Evolutionary conservation across 2,329 filamentous ascomycete genomes (phyloP).

Genomic region (Neobulgaria alba): DNA sequence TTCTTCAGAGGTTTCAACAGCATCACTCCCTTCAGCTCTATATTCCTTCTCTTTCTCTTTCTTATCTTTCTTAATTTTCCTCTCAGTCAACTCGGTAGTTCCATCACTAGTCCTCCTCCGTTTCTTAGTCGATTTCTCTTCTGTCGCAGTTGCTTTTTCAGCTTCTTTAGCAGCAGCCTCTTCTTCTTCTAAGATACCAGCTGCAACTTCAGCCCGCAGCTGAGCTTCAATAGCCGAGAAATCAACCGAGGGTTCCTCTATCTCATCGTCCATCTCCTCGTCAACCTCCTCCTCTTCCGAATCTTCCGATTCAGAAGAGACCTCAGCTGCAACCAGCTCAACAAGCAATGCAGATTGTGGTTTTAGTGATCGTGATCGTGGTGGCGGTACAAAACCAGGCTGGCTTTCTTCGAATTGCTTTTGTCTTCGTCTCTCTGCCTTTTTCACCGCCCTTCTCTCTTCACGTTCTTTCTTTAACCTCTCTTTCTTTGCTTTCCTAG

Average conservation of each 20-base stretch:
- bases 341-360: no score
- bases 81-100: conserved; percentile 7
- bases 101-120: conserved; percentile 12
- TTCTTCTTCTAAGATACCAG: conserved; percentile 11
- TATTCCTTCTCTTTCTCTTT: conserved; percentile 9
- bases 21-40: conserved; percentile 2
- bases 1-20: neutral
- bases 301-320: no score
- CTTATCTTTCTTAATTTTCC: conserved; percentile 12
- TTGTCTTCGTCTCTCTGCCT: neutral
- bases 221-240: conserved; percentile 16
- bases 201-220: conserved; percentile 19
- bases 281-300: no score
- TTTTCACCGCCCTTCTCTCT: neutral
- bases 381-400: no score
- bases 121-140: conserved; percentile 10
- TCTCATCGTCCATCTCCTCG: no score
- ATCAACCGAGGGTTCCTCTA: no score
- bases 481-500: neutral
- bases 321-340: no score
- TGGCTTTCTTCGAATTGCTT: no score
- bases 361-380: no score
- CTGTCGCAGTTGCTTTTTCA: neutral
- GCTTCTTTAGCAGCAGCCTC: conserved; percentile 6
- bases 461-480: neutral